These are phyloP conservation scores for Aspergillus spinulosporus DNA, from an alignment of 2,329 filamentous ascomycete species.

Conservation along the genomic window DNA sequence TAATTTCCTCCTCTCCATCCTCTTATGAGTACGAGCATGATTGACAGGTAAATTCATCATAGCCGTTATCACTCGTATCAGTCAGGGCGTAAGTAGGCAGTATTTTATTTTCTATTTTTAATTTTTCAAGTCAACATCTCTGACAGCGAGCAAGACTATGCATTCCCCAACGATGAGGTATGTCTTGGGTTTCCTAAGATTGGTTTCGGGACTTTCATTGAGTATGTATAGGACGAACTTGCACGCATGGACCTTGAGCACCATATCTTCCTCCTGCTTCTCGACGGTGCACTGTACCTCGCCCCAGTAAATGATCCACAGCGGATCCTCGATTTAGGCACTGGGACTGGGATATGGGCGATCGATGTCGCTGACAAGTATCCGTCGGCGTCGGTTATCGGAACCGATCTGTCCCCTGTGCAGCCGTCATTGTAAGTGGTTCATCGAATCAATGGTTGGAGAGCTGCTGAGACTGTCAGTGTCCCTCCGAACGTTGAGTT, in stretches of 20 bases:
- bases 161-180: conserved; percentile 12
- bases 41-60: background rate
- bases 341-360: conserved; percentile 9
- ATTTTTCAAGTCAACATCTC: background rate
- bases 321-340: conserved; percentile 10
- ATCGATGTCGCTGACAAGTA: conserved; percentile 8
- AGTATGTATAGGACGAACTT: background rate
- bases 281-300: conserved; percentile 1
- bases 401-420: background rate
- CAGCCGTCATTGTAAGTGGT: conserved; percentile 1
- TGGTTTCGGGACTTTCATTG: background rate
- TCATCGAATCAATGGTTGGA: background rate
- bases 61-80: conserved; percentile 6
- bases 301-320: conserved; percentile 2
- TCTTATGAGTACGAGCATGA: background rate
- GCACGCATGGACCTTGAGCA: conserved; percentile 12
- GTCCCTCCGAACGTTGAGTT: conserved; percentile 5
- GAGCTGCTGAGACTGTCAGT: background rate
- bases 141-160: conserved; percentile 2
- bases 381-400: background rate
- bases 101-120: background rate
- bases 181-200: background rate
- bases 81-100: conserved; percentile 1
- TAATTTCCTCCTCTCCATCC: background rate
- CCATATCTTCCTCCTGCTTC: conserved; percentile 4